Percentiles rank a stretch among this genome's conserved stretches.
These are phyloP conservation scores for Alternaria solani DNA, from an alignment of 2,329 filamentous ascomycete species.

Conservation along the genomic window DNA sequence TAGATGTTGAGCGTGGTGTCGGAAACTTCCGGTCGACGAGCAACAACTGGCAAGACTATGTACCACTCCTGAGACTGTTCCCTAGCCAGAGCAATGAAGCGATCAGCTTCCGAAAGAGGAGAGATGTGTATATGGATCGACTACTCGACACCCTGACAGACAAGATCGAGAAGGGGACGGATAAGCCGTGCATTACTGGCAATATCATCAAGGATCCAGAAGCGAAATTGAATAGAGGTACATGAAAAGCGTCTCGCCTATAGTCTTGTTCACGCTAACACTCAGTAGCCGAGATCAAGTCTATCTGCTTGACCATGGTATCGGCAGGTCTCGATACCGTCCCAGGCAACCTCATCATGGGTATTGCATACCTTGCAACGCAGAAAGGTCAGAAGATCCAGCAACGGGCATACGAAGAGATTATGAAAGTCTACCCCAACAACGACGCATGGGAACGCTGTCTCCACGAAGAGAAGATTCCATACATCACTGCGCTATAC, in stretches of 20 bases:
- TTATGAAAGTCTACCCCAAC: constrained; percentile 74
- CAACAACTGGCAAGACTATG: constrained; percentile 86
- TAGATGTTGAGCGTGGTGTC: constrained; percentile 76
- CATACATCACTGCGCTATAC: constrained; percentile 78
- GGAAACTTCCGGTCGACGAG: constrained; percentile 80
- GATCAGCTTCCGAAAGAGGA: constrained; percentile 69
- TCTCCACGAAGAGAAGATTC: constrained; percentile 75
- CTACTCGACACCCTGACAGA: constrained; percentile 68
- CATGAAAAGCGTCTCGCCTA: constrained; percentile 9
- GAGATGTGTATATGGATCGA: constrained; percentile 71
- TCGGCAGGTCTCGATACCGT: constrained; percentile 84
- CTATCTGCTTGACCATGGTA: constrained; percentile 83
- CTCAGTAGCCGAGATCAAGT: constrained; percentile 74
- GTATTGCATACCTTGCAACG: constrained; percentile 77
- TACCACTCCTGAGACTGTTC: constrained; percentile 74
- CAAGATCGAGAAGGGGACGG: constrained; percentile 67
- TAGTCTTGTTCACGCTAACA: constrained; percentile 11
- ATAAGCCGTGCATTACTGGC: constrained; percentile 73
- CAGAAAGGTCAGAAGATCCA: constrained; percentile 74
- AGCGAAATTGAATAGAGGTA: constrained; percentile 72
- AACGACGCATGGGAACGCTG: constrained; percentile 80
- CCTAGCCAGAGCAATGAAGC: constrained; percentile 70
- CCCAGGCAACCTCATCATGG: constrained; percentile 80
- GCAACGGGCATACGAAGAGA: constrained; percentile 72
- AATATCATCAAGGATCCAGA: constrained; percentile 76